These are phyloP conservation scores for Fusarium sp. DNA, from an alignment of 2,329 filamentous ascomycete species.

Conservation along the genomic window DNA sequence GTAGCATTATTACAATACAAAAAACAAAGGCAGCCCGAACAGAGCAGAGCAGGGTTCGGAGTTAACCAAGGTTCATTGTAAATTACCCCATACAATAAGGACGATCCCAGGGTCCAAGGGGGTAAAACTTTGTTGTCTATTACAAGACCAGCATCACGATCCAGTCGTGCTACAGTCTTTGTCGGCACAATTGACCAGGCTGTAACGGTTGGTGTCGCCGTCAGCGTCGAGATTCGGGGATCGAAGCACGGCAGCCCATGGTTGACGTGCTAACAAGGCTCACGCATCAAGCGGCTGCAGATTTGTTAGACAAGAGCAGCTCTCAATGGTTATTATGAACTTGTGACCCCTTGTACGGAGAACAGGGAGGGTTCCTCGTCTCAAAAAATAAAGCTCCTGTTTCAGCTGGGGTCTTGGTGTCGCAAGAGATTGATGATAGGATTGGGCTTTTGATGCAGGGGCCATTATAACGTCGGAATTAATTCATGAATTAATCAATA, in stretches of 20 bases:
- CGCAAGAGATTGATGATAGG: conserved; percentile 26
- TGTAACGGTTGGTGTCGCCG: conserved; percentile 21
- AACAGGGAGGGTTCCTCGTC: conserved; percentile 24
- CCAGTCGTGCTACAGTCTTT: conserved; percentile 7
- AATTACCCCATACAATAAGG: conserved; percentile 11
- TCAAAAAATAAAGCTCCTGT: conserved; percentile 30
- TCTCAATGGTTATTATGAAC: too few species aligned
- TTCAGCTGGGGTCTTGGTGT: conserved; percentile 30
- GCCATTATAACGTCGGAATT: not conserved
- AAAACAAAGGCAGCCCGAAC: too few species aligned
- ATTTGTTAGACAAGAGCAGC: conserved; percentile 31
- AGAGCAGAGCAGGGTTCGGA: conserved; percentile 15
- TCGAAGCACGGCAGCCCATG: conserved; percentile 13
- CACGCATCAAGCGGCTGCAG: conserved; percentile 14
- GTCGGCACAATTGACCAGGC: not conserved
- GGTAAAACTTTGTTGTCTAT: not conserved
- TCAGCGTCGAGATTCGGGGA: too few species aligned
- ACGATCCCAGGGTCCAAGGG: conserved; percentile 32
- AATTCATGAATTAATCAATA: not conserved
- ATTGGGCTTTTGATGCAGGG: conserved; percentile 30
- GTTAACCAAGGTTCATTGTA: too few species aligned
- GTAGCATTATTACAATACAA: conserved; percentile 31
- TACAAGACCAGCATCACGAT: conserved; percentile 11
- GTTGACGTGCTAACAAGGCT: conserved; percentile 19
- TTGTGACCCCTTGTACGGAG: too few species aligned